Base-by-base conservation (phyloP, 179 eudicot genomes). In the Beta macrorhiza region DNA sequence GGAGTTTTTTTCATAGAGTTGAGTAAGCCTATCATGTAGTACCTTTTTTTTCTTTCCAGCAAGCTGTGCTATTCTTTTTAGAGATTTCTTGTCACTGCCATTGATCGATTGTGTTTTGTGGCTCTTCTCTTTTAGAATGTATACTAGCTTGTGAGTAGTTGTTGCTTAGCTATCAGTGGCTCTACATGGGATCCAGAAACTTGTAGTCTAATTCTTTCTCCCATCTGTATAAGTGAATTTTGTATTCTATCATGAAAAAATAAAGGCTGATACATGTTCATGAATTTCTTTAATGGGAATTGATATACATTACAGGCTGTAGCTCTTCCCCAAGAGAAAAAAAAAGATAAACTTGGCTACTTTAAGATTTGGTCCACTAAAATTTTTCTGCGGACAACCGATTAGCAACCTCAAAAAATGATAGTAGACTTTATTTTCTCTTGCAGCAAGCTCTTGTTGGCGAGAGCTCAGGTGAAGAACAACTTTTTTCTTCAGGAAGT, bases 401-500 rank as follows among this genome's bases (percentile, higher is more conserved):
- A 67, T 67, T 13, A 7, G 37, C 7, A 65, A 32, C 13, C 11
- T 74, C 8, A 29, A 57, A 1, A 59, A 37, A 58, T 76, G 67
- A 75, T 16, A 64, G 74, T 74, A 49, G 63, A 75, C 51, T 76
- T 81, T 42, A n/a, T 55, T 78, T 67, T 58, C 17, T 62, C 14
- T 82, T 89, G 80, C 92, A 95, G 99, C 89, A 90, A 94, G 98
- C 99, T 71, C 87, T 95, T 90, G 94, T 95, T 75, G 98, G 99
- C 76, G 99, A 93, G 88, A 95, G 87, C 83, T 84, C 93, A 22
- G 96, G 92, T 49, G 99, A 94, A 83, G 98, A 95, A 78, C 97
- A 91, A 80, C 97, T 95, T 83, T 95, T 95, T 85, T 90, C 92
- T 81, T 89, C 93, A 68, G 96, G 87, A 88, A 87, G 83, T 79